Evolutionary conservation across 2,329 filamentous ascomycete species (phyloP), one percentile per base, ranked within the genome.

Genomic region (Pestalotiopsis fici): DNA sequence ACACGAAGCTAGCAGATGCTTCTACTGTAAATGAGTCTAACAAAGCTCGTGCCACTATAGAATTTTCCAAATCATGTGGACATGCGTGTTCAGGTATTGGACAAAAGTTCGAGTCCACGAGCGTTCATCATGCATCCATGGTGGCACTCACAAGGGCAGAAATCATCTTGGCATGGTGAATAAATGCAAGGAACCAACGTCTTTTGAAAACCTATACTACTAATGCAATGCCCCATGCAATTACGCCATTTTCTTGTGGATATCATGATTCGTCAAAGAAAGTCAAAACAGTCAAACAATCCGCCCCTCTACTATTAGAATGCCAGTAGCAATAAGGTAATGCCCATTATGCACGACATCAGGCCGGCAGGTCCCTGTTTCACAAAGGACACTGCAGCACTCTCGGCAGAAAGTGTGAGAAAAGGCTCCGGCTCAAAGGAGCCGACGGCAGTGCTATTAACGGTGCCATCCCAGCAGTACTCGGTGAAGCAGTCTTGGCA

Each of bases 391-490:
- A 15, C 9, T 7, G 64, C n/a, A 9, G 55, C 55, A 43, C 64
- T 61, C 7, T 61, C 56, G 15, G 55, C 23, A 2, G 50, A 43
- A n/a, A 66, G 57, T 3, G 31, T 35, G 35, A 66, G 47, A 12
- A 60, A 60, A 13, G 64, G 55, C 56, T 27, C 12, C 7, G 64
- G 64, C 25, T 66, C 64, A 23, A 60, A 66, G 9, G 35, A 59
- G 21, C n/a, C 13, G 28, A 66, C 64, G n/a, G 64, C 9, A 11
- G 55, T 66, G 62, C 72, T 77, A 63, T 81, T 76, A 0, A 68
- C 73, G 1, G 88, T 93, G n/a, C 96, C 96, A 77, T 98, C 88
- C 96, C 96, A 99, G 86, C 96, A 99, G 82, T 98, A 98, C 23
- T 83, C 80, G 13, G 83, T 72, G 79, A 98, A 98, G 82, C 96